Base-by-base conservation (phyloP, 2,329 filamentous ascomycete species). In the Diaporthe sp. region DNA sequence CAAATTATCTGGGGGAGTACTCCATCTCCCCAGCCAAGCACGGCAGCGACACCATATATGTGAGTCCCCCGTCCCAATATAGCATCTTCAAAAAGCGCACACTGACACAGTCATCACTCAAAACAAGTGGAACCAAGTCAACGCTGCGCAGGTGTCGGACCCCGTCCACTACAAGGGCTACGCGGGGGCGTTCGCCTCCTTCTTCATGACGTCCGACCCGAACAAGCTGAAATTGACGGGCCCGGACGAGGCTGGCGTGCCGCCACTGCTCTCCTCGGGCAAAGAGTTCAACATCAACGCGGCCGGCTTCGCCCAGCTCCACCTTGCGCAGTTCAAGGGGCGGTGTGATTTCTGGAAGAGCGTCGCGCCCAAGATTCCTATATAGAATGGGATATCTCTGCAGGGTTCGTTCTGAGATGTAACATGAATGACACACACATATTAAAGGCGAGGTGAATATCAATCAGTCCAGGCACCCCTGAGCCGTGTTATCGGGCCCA, bases 21-120 rank as follows among this genome's bases (percentile, higher is more conserved):
- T 89, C 87, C 0, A 92, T 92, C 71, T 79, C 83, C 9, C 91
- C 91, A 0, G 90, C 91, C 0, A 89, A 86, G 75, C 91, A 92
- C 80, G 91, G 87, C 0, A 88, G 86, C 74, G 91, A 93, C 80
- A 89, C 87, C 7, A 85, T 86, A 60, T 92, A 89, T 80, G 88
- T 90, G 80, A 78, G 85, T 84, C 28, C 9, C 10, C n/a, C 49
- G 6, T 22, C 19, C 68, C 25, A 34, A 17, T 3, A 15, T 12
- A 22, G 13, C 8, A 19, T 15, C 12, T 25, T n/a, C 13, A 22
- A 3, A n/a, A 61, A 5, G 10, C 34, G 12, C 37, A 28, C 9
- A 10, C n/a, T 60, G 15, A 72, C 17, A 12, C 25, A 53, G 9
- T 19, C 8, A 4, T 15, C 8, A 15, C 25, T 10, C 12, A 22